Evolutionary conservation across 345 rosid genomes (phyloP).

Genomic region (Brassica napus): Da-Ae NC_063450.1:52579501-52580000

Average conservation of each 20-base stretch:
- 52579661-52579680: background rate
- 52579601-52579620: slow-evolving; percentile 5
- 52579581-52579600: background rate
- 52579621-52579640: background rate
- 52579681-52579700: slow-evolving; percentile 37
- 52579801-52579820: background rate
- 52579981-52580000: background rate
- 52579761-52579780: slow-evolving; percentile 30
- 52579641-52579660: background rate
- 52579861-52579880: slow-evolving; percentile 25
- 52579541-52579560: background rate
- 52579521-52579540: background rate
- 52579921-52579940: background rate
- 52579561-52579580: slow-evolving; percentile 1
- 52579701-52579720: slow-evolving; percentile 38
- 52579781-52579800: background rate
- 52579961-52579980: slow-evolving; percentile 13
- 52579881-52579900: background rate
- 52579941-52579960: slow-evolving; percentile 1
- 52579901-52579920: slow-evolving; percentile 22
- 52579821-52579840: background rate
- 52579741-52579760: slow-evolving; percentile 8
- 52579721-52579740: slow-evolving; percentile 3
- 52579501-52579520: background rate
- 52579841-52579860: slow-evolving; percentile 5